A percentile compares a stretch with the other conserved stretches of the same genome.
Evolutionary conservation across 257 asterid genomes (phyloP).

Genomic region (Primulina eburnea): DNA sequence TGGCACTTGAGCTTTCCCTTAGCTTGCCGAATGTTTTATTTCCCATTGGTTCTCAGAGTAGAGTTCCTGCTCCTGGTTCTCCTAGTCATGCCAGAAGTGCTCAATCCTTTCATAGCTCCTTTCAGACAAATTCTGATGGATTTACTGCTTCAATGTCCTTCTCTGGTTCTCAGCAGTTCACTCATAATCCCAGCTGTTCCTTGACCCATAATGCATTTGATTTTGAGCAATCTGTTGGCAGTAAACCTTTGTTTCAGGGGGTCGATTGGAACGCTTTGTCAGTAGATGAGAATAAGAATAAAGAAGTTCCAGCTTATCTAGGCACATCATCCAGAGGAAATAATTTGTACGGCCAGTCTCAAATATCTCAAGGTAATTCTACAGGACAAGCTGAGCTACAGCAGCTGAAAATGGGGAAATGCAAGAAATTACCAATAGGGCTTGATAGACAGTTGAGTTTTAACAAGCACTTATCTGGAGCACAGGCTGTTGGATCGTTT

Average conservation of each 20-base stretch:
- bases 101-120: slow-evolving; percentile 85
- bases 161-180: slow-evolving; percentile 92
- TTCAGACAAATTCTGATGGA: slow-evolving; percentile 78
- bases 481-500: slow-evolving; percentile 52
- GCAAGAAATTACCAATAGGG: slow-evolving; percentile 50
- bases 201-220: slow-evolving; percentile 65
- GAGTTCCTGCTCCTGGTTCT: slow-evolving; percentile 64
- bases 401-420: slow-evolving; percentile 44
- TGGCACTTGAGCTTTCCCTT: slow-evolving; percentile 93
- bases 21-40: slow-evolving; percentile 90
- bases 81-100: slow-evolving; percentile 85
- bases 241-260: slow-evolving; percentile 90
- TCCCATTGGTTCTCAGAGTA: slow-evolving; percentile 65
- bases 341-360: slow-evolving; percentile 46
- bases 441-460: slow-evolving; percentile 59
- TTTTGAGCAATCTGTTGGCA: slow-evolving; percentile 85
- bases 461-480: slow-evolving; percentile 42
- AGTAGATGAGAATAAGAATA: slow-evolving; percentile 59
- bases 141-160: slow-evolving; percentile 89
- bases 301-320: slow-evolving; percentile 53
- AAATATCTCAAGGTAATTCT: slow-evolving; percentile 57
- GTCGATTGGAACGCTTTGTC: slow-evolving; percentile 95
- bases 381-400: slow-evolving; percentile 47
- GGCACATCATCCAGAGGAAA: slow-evolving; percentile 51
- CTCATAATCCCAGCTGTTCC: slow-evolving; percentile 98